Conservation (phyloP, 331 rosid species). For the Erythrophleum ivorense region DNA sequence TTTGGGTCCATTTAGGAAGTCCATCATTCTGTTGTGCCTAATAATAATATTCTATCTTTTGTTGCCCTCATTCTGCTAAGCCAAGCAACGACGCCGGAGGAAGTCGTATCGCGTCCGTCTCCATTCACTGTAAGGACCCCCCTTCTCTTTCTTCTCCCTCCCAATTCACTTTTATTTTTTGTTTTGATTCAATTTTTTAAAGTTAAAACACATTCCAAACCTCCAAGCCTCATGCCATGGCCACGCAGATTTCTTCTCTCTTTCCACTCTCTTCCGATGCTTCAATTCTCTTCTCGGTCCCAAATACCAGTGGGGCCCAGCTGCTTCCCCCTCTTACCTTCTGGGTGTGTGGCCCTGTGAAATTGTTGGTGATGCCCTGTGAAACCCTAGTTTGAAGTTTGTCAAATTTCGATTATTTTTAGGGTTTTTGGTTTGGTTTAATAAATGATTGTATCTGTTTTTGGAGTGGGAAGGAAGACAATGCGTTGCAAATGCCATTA, state of each 20-base stretch:
- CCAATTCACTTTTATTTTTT: constrained; percentile 7
- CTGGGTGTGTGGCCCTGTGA: not conserved
- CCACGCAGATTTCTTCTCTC: constrained; percentile 47
- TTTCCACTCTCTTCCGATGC: constrained; percentile 24
- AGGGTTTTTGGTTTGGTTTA: constrained; percentile 26
- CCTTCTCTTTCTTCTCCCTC: not conserved
- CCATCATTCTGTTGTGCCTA: not conserved
- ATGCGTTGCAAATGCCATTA: not conserved
- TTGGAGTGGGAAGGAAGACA: not conserved
- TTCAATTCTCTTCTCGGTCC: constrained; percentile 20
- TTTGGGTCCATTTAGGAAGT: not conserved
- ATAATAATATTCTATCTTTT: constrained; percentile 21
- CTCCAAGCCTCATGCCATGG: not conserved
- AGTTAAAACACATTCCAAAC: constrained; percentile 44
- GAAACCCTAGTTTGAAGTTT: constrained; percentile 19
- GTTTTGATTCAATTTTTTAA: not conserved
- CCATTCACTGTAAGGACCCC: constrained; percentile 52
- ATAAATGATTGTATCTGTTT: not conserved
- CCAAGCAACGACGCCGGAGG: constrained; percentile 64
- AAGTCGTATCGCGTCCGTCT: constrained; percentile 61
- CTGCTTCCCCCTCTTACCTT: not conserved
- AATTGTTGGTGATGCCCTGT: constrained; percentile 25
- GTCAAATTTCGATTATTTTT: constrained; percentile 9
- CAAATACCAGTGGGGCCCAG: constrained; percentile 30
- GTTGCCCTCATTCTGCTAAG: constrained; percentile 46